phyloP scores from a whole-genome alignment of 371 early-diverging fungal species.

The Mortierella sp. region DNA sequence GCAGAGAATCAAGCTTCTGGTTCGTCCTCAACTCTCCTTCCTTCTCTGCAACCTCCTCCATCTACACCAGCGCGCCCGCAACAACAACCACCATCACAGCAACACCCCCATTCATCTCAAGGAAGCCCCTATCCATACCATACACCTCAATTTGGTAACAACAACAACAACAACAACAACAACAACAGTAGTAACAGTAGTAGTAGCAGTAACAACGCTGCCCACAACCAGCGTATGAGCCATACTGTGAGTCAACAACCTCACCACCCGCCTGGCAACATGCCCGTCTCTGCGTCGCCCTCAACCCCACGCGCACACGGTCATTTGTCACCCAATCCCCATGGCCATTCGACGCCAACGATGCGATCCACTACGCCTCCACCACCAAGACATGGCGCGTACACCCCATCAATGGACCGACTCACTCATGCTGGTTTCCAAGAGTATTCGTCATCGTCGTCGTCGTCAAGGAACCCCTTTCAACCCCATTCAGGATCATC shows the following conservation, averaged over 20 bases:
- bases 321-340: constrained; percentile 14
- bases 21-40: constrained; percentile 19
- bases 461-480: constrained; percentile 19
- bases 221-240: constrained; percentile 13
- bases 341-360: constrained; percentile 20
- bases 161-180: neutral
- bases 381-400: constrained; percentile 23
- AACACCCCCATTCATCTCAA: constrained; percentile 10
- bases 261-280: constrained; percentile 18
- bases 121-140: constrained; percentile 7
- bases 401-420: constrained; percentile 25
- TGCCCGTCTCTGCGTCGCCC: constrained; percentile 27
- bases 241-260: constrained; percentile 23
- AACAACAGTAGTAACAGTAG: neutral
- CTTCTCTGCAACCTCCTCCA: constrained; percentile 11
- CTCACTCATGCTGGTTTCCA: constrained; percentile 18
- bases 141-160: constrained; percentile 1
- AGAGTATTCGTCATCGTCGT: constrained; percentile 11
- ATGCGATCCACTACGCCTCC: constrained; percentile 35
- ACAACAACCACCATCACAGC: constrained; percentile 17
- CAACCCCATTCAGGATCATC: constrained; percentile 15
- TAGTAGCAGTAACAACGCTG: constrained; percentile 9
- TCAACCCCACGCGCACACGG: constrained; percentile 21
- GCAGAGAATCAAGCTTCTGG: constrained; percentile 41
- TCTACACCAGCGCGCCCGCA: constrained; percentile 12